Conservation (phyloP, 768 basidiomycete genomes). For the Tylopilus cervinicoccineus region DNA sequence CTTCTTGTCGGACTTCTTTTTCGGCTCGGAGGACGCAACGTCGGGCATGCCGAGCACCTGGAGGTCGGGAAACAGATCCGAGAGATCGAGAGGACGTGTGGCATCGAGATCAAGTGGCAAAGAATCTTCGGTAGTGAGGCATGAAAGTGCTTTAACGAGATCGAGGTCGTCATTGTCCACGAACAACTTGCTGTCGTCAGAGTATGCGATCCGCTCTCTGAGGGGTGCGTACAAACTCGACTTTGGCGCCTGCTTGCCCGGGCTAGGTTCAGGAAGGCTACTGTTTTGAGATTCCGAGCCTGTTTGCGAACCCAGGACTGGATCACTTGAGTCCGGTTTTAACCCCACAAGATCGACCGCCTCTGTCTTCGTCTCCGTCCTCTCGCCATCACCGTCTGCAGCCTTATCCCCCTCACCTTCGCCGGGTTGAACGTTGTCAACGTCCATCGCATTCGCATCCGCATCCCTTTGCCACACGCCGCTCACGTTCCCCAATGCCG, state of each 20-base stretch:
- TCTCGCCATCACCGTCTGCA: conserved; percentile 1
- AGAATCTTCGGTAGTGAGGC: conserved; percentile 32
- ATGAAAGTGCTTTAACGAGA: conserved; percentile 46
- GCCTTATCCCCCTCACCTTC: conserved; percentile 28
- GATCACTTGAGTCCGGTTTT: conserved; percentile 55
- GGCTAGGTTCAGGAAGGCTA: conserved; percentile 4
- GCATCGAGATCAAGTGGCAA: conserved; percentile 18
- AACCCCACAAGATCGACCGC: conserved; percentile 35
- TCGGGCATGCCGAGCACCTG: conserved; percentile 57
- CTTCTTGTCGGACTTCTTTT: conserved; percentile 52
- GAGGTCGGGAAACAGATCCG: conserved; percentile 83
- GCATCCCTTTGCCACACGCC: conserved; percentile 16
- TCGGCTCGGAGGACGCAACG: conserved; percentile 31
- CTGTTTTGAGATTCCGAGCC: conserved; percentile 35
- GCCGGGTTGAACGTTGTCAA: conserved; percentile 21
- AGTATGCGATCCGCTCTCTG: conserved; percentile 52
- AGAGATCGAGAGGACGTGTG: conserved; percentile 44
- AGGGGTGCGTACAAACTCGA: conserved; percentile 50
- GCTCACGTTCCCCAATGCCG: conserved; percentile 32
- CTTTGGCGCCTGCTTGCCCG: conserved; percentile 40
- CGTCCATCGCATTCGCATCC: conserved; percentile 34
- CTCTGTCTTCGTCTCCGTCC: conserved; percentile 27
- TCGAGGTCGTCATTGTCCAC: conserved; percentile 50
- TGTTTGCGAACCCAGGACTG: conserved; percentile 42
- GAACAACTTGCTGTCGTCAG: conserved; percentile 44